Conservation (phyloP, 75 land plant genomes). For the Azolla pinnata region DNA sequence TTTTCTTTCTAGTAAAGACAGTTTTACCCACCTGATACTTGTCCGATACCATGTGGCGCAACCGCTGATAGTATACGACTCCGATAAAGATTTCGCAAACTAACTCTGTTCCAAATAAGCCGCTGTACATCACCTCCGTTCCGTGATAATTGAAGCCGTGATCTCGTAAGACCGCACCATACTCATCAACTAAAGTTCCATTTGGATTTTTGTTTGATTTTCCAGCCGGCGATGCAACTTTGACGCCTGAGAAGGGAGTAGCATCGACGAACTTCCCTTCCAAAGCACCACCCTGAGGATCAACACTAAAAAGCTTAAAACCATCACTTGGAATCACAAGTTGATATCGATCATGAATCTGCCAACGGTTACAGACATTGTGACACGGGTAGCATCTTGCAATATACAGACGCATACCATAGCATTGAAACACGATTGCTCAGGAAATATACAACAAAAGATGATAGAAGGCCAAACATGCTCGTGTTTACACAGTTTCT, state of each 20-base stretch:
- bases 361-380: too few species aligned
- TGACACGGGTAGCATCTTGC: too few species aligned
- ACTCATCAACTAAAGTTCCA: slow-evolving; percentile 53
- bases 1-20: too few species aligned
- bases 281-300: slow-evolving; percentile 86
- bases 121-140: slow-evolving; percentile 87
- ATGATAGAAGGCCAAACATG: too few species aligned
- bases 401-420: too few species aligned
- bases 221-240: neutral
- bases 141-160: slow-evolving; percentile 93
- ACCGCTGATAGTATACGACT: slow-evolving; percentile 83
- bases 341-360: too few species aligned
- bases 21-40: slow-evolving; percentile 90
- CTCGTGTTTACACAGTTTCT: too few species aligned
- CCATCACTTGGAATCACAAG: too few species aligned
- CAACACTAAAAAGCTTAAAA: too few species aligned
- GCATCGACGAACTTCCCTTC: slow-evolving; percentile 85
- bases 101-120: slow-evolving; percentile 79
- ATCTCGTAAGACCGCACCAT: slow-evolving; percentile 43
- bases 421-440: too few species aligned
- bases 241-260: slow-evolving; percentile 54
- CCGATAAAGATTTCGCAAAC: slow-evolving; percentile 93
- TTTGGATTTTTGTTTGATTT: slow-evolving; percentile 13
- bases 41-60: slow-evolving; percentile 99
- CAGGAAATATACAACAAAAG: too few species aligned